phyloP scores from a whole-genome alignment of 805 yeast species.

The Phaffomyces antillensis region DNA sequence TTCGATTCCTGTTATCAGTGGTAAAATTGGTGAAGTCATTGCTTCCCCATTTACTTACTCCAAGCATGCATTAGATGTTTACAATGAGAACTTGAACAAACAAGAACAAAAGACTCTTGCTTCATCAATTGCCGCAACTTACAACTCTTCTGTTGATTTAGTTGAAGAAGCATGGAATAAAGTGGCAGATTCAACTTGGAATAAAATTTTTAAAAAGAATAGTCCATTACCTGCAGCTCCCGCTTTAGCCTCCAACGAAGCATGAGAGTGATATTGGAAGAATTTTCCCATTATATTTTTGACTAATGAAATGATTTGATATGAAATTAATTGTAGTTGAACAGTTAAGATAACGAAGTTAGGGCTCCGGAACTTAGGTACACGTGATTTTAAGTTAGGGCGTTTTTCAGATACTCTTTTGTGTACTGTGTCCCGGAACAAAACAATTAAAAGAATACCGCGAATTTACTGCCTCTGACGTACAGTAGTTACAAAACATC shows the following conservation, averaged over 20 bases:
- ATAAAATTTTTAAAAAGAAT: constrained; percentile 7
- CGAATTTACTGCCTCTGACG: neutral
- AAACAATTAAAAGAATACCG: neutral
- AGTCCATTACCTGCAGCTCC: no score
- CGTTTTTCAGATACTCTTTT: no score
- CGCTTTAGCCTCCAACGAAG: neutral
- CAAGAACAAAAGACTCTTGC: constrained; percentile 28
- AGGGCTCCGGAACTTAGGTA: no score
- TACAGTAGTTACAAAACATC: constrained; percentile 5
- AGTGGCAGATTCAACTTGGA: constrained; percentile 10
- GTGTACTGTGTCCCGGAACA: neutral
- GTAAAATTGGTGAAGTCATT: constrained; percentile 21
- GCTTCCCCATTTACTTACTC: constrained; percentile 30
- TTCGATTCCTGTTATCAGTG: constrained; percentile 28
- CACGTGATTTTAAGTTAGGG: no score
- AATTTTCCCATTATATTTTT: no score
- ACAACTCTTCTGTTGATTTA: constrained; percentile 25
- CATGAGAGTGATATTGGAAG: neutral
- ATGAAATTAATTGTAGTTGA: no score
- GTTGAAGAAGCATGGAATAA: constrained; percentile 24
- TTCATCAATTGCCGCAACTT: constrained; percentile 27
- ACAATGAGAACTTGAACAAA: constrained; percentile 32
- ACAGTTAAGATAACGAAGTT: no score
- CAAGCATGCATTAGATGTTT: constrained; percentile 31
- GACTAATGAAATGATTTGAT: no score